phyloP scores from a whole-genome alignment of 257 asterid genomes.

The Gynochthodes officinalis region DNA sequence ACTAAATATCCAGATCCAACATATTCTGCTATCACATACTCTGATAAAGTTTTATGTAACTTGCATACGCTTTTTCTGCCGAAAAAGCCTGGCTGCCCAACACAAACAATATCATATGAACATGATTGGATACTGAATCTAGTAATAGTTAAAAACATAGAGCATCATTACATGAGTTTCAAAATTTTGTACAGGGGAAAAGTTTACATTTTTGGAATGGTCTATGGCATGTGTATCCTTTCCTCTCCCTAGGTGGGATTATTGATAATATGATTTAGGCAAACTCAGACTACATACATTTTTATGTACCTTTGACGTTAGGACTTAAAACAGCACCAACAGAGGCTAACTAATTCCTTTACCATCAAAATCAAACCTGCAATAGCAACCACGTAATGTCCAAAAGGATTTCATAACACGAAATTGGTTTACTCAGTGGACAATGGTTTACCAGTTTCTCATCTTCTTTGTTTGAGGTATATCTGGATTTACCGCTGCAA shows the following conservation, averaged over 20 bases:
- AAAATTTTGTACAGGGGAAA: neutral
- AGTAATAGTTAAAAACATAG: neutral
- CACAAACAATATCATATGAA: too few species aligned
- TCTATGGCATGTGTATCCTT: constrained; percentile 37
- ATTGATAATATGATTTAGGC: constrained; percentile 61
- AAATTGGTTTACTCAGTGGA: too few species aligned
- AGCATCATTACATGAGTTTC: neutral
- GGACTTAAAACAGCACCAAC: constrained; percentile 64
- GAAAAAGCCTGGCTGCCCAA: constrained; percentile 62
- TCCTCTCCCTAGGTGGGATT: constrained; percentile 74
- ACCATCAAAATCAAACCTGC: constrained; percentile 88
- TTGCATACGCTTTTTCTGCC: constrained; percentile 53
- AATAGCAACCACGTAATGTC: constrained; percentile 10
- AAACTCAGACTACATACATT: constrained; percentile 66
- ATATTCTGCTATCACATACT: constrained; percentile 87
- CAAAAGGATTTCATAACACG: too few species aligned
- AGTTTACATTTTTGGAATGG: neutral
- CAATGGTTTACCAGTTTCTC: too few species aligned
- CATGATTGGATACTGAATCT: too few species aligned
- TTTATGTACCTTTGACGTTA: constrained; percentile 34
- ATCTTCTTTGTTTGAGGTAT: constrained; percentile 78
- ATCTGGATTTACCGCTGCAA: constrained; percentile 60
- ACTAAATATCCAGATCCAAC: constrained; percentile 62
- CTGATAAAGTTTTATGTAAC: constrained; percentile 72
- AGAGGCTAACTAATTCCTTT: constrained; percentile 62